Conservation (phyloP, 768 basidiomycete species). For the Pisolithus orientalis region DNA sequence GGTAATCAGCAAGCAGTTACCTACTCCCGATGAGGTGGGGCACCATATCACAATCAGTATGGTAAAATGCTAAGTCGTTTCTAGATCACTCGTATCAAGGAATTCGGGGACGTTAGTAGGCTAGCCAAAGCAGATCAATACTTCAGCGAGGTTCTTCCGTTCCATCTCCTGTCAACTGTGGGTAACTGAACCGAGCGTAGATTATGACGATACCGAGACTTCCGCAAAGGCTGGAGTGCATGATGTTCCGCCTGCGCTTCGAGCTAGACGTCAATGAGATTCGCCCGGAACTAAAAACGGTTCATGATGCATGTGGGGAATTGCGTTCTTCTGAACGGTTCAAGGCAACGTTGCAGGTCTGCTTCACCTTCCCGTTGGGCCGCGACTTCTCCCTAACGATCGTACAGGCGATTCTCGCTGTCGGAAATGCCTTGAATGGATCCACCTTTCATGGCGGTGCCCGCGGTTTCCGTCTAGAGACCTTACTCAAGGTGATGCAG, state of each 20-base stretch:
- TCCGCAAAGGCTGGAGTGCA: conserved; percentile 65
- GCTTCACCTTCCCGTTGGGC: conserved; percentile 2
- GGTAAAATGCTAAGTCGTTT: neutral
- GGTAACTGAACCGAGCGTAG: conserved; percentile 31
- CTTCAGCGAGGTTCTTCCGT: conserved; percentile 56
- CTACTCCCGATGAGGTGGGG: conserved; percentile 74
- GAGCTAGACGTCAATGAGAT: conserved; percentile 82
- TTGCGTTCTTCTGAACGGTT: conserved; percentile 59
- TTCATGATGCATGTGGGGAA: conserved; percentile 67
- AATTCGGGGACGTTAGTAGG: conserved; percentile 65
- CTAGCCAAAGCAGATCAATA: conserved; percentile 83
- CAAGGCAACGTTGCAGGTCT: conserved; percentile 63
- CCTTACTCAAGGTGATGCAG: conserved; percentile 63
- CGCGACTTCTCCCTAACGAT: neutral
- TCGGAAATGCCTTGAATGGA: conserved; percentile 81
- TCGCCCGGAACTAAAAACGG: conserved; percentile 69
- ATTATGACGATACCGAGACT: conserved; percentile 77
- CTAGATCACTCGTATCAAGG: conserved; percentile 58
- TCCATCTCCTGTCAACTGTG: neutral
- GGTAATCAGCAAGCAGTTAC: conserved; percentile 67
- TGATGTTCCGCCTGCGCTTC: conserved; percentile 78
- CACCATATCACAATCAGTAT: neutral
- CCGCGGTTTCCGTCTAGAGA: conserved; percentile 77
- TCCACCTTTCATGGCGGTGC: conserved; percentile 82
- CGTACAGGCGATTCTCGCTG: conserved; percentile 55